These are phyloP conservation scores for Zizania latifolia DNA, from an alignment of 176 grass and related monocot species.

Conservation along the genomic window DNA sequence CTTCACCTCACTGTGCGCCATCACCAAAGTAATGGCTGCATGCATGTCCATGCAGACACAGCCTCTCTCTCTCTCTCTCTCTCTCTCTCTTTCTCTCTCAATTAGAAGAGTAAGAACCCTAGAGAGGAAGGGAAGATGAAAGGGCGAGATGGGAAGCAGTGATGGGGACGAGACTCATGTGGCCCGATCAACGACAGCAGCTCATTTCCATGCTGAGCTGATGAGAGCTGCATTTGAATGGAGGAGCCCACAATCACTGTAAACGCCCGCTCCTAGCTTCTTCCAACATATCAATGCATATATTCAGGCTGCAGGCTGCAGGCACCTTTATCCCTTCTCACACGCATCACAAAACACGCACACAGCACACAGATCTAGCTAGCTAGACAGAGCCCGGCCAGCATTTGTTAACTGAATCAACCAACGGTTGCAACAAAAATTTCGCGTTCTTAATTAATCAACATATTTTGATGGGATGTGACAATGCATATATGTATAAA, in stretches of 20 bases:
- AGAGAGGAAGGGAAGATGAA: neutral
- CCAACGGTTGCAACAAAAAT: no score
- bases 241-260: neutral
- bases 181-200: slow-evolving; percentile 10
- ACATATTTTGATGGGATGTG: no score
- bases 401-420: no score
- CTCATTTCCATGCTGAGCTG: neutral
- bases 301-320: neutral
- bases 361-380: no score
- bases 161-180: slow-evolving; percentile 12
- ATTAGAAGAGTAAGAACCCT: neutral
- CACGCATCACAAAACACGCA: no score
- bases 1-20: neutral
- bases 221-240: neutral
- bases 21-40: neutral
- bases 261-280: no score
- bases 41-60: neutral
- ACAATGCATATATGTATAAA: no score
- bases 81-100: no score
- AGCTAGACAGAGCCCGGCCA: no score
- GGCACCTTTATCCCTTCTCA: no score
- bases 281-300: neutral
- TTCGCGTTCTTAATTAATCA: no score
- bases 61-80: neutral
- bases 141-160: neutral